Conservation (phyloP, 2,329 filamentous ascomycete species). For the Monilinia fructicola region DNA sequence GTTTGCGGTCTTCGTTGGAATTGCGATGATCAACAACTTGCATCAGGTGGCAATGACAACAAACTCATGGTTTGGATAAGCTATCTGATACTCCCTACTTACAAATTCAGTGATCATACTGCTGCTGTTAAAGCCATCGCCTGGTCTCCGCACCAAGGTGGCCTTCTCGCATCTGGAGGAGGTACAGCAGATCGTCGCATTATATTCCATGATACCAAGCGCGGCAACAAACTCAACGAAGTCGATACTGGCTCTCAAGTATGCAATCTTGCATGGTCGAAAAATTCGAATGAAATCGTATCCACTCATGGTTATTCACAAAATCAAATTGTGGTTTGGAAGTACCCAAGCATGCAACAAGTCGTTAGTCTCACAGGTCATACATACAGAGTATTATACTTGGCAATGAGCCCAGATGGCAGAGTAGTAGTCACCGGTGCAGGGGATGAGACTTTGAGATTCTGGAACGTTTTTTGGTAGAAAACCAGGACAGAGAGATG, state of each 20-base stretch:
- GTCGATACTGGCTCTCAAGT: slow-evolving; percentile 97
- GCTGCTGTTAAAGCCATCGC: slow-evolving; percentile 97
- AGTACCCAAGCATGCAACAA: slow-evolving; percentile 97
- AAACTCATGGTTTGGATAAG: slow-evolving; percentile 98
- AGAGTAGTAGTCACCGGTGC: slow-evolving; percentile 92
- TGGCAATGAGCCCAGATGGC: slow-evolving; percentile 96
- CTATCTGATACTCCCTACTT: slow-evolving; percentile 88
- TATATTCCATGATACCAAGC: slow-evolving; percentile 95
- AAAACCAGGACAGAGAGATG: slow-evolving; percentile 67
- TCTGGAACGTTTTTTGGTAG: slow-evolving; percentile 97
- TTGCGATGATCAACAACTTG: slow-evolving; percentile 89
- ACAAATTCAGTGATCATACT: slow-evolving; percentile 92
- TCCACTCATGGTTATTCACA: slow-evolving; percentile 96
- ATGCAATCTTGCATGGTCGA: slow-evolving; percentile 97
- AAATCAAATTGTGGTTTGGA: slow-evolving; percentile 99
- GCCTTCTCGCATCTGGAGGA: slow-evolving; percentile 90
- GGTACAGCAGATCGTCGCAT: slow-evolving; percentile 95
- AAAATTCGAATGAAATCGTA: slow-evolving; percentile 96
- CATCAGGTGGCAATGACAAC: slow-evolving; percentile 96
- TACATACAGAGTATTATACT: slow-evolving; percentile 92
- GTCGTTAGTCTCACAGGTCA: slow-evolving; percentile 94
- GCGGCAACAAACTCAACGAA: slow-evolving; percentile 78
- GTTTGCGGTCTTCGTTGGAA: slow-evolving; percentile 98
- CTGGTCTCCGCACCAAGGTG: slow-evolving; percentile 95
- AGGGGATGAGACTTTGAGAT: slow-evolving; percentile 91